Base-by-base conservation (phyloP, 169 alveolate species). In the Cryptosporidium xiaoi region DNA sequence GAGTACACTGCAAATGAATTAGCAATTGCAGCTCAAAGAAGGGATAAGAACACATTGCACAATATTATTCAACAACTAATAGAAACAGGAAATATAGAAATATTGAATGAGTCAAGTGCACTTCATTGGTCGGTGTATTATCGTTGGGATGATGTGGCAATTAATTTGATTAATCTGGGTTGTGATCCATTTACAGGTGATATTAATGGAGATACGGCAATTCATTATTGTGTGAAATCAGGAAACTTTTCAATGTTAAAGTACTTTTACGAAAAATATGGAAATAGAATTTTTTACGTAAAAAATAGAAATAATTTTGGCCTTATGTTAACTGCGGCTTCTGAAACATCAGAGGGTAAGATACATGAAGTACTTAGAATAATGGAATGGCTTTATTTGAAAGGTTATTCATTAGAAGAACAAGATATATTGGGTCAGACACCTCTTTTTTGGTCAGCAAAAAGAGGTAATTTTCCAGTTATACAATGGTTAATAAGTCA, bases 351-450 rank as follows among this genome's bases (percentile, higher is more conserved):
- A 10, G 97, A 93, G 56, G 97, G 93, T 15, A 85, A 91, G 56
- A 84, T 94, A 31, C 89, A 90, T 51, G 94, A 92, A 51, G 53
- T 94, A 20, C 87, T 95, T 44, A 93, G 93, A 87, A 91, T 94
- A 40, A 92, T 95, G 83, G 97, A 95, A 71, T 93, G 93, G 82
- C 90, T 95, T 36, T 95, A 93, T 83, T 90, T 95, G 33, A 87
- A 95, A 50, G 97, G 97, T 5, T 94, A 92, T 51, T 93, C 98
- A 36, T 90, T 95, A 40, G 97, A 95, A 82, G 97, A 94, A 71
- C 98, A 95, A 69, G 97, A 95, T 34, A 51, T 69, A 13, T 71
- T 84, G 84, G 98, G 98, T 0, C 94, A 94, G 20, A 95, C 98
- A 18, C 97, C 97, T 12, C 84, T 95, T 55, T 90, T 95, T 92